A percentile compares a stretch with the other conserved stretches of the same genome.
These are phyloP conservation scores for Pichia norvegensis DNA, from an alignment of 1,139 yeast species.

Conservation along the genomic window DNA sequence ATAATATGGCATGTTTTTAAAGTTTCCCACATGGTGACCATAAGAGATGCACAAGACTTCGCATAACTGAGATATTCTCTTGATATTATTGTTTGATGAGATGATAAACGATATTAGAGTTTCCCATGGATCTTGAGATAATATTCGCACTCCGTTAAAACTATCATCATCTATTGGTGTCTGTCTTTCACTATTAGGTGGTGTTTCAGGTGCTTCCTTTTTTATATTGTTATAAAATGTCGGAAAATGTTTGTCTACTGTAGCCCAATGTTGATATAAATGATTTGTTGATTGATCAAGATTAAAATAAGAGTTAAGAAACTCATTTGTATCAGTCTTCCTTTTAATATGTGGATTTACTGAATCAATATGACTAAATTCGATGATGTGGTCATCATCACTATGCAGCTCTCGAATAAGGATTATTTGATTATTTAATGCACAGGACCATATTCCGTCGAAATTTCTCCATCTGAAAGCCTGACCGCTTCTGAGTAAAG, in stretches of 20 bases:
- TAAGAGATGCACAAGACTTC: slow-evolving; percentile 65
- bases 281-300: slow-evolving; percentile 45
- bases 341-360: slow-evolving; percentile 18
- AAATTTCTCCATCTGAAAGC: slow-evolving; percentile 66
- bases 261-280: slow-evolving; percentile 57
- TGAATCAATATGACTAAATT: slow-evolving; percentile 20
- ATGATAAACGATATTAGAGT: slow-evolving; percentile 84
- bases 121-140: slow-evolving; percentile 97
- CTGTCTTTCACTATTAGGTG: slow-evolving; percentile 5
- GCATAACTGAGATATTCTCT: slow-evolving; percentile 91
- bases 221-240: slow-evolving; percentile 10
- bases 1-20: slow-evolving; percentile 53
- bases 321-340: slow-evolving; percentile 23
- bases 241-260: slow-evolving; percentile 43
- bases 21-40: slow-evolving; percentile 53
- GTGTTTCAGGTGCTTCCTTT: slow-evolving; percentile 13
- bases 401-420: slow-evolving; percentile 32
- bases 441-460: slow-evolving; percentile 54
- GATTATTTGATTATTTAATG: slow-evolving; percentile 41
- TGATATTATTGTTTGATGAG: slow-evolving; percentile 91
- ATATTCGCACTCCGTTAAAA: slow-evolving; percentile 69
- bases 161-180: slow-evolving; percentile 22
- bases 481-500: slow-evolving; percentile 84
- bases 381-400: slow-evolving; percentile 2
- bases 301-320: slow-evolving; percentile 50